Base-by-base conservation (phyloP, 768 basidiomycete species). In the Boletus insuetus region DNA sequence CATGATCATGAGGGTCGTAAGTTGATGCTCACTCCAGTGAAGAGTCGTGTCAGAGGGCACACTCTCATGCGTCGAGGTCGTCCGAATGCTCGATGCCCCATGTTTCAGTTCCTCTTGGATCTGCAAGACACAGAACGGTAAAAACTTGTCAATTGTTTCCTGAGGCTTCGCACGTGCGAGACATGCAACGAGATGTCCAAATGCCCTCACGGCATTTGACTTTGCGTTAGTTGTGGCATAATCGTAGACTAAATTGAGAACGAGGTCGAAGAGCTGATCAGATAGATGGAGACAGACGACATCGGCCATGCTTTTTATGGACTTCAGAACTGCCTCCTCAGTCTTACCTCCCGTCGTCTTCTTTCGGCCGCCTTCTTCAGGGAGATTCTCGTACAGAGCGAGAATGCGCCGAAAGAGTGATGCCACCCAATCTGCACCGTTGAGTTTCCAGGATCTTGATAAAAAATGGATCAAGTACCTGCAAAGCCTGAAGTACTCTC, bases 201-300 rank as follows among this genome's bases (percentile, higher is more conserved):
- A 89, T 4, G 93, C 90, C 56, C 87, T 80, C 48, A 95, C 91
- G n/a, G 91, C 84, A 69, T 97, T 98, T 40, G 91, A 86, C 64
- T 92, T 91, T 4, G 88, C 87, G 59, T 93, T 94, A 3, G 89
- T 85, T n/a, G 88, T 91, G 1, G 85, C 89, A 65, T 97, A 96
- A 50, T 94, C 85, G 63, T 79, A 88, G 40, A 94, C 85, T 43
- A 96, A 77, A 60, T 89, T 88, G 60, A 98, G 76, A 13, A 91
- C 88, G 47, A 93, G 81, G 64, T 91, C 89, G 67, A 95, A 95
- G 45, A 95, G 79, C 34, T 74, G 68, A 50, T 84, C 76, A 13
- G 79, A 78, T 26, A 71, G 58, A 65, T 94, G 91, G 29, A 88
- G 75, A 68, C 88, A 92, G 61, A 94, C 80, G 51, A 89, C 81